Base-by-base conservation (phyloP, 2,329 filamentous ascomycete genomes). In the Penicillium sp. region DNA sequence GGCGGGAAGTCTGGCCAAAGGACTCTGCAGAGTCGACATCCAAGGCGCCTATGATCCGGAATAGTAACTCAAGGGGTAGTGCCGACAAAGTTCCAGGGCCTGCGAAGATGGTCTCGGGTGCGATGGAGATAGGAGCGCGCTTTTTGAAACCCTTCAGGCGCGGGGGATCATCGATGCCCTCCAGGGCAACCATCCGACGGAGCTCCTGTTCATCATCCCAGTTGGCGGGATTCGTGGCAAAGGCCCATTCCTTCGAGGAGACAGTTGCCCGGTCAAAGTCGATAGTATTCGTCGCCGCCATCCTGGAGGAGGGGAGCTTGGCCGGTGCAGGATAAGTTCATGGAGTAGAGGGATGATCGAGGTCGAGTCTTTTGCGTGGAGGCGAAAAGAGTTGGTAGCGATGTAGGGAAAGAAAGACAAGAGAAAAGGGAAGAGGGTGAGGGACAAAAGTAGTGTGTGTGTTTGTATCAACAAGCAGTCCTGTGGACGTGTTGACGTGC, bases 61-160 rank as follows among this genome's bases (percentile, higher is more conserved):
- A 45, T 2, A 65, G 15, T 6, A 65, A 6, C 40, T 65, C 63
- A 15, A 28, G 19, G 2, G 63, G 54, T 1, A 62, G 45, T 1
- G n/a, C 2, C 3, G 15, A 19, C 26, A n/a, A 65, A 30, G 15
- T 19, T 22, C 28, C 60, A 28, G 26, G 55, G 24, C 44, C 33
- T 15, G 33, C 24, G 37, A 26, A 6, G 8, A 40, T 15, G n/a
- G 17, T 51, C 17, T 35, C 28, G 13, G 47, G 47, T 26, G 17
- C 9, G 10, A 19, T 3, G 9, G 15, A 10, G 47, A 33, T 30
- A 9, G 15, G 28, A 28, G 8, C 15, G 33, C 30, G 50, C 3
- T 24, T 22, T 9, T 6, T 13, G 8, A n/a, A 8, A 6, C 5
- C 50, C n/a, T 9, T 49, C 24, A 49, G 24, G 45, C 5, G 15